These are phyloP conservation scores for Rhizopogon sp. DNA, from an alignment of 768 basidiomycete species.

Conservation along the genomic window DNA sequence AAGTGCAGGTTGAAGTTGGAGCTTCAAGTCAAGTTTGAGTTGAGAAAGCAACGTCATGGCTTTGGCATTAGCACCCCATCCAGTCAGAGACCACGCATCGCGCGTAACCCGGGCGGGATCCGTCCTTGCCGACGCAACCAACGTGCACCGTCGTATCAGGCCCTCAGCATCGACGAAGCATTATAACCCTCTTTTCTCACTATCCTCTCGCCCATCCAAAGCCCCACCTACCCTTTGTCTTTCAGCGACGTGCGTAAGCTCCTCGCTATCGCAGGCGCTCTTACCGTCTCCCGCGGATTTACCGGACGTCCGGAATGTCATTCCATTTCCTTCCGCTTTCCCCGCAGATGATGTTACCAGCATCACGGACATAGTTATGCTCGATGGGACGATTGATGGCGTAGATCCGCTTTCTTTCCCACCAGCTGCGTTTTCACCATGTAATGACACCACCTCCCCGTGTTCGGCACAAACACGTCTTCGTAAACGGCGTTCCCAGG, in stretches of 20 bases:
- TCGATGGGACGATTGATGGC: conserved; percentile 18
- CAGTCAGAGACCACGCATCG: conserved; percentile 3
- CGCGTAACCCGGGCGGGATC: conserved; percentile 1
- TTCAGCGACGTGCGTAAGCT: conserved; percentile 22
- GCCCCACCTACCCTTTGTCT: conserved; percentile 35
- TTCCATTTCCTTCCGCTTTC: conserved; percentile 32
- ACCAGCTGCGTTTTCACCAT: not conserved
- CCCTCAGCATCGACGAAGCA: conserved; percentile 3
- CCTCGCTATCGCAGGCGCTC: conserved; percentile 13
- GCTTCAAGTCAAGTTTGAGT: conserved; percentile 1
- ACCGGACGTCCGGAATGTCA: conserved; percentile 24
- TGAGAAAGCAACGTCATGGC: not conserved
- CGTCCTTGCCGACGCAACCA: conserved; percentile 1
- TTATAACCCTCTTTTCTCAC: conserved; percentile 10
- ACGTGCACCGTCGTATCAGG: conserved; percentile 3
- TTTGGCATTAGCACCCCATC: not conserved
- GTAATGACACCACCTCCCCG: conserved; percentile 3
- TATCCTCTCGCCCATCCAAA: conserved; percentile 23
- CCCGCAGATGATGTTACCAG: conserved; percentile 11
- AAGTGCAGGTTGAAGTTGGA: not conserved
- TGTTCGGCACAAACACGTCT: conserved; percentile 12
- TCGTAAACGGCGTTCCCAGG: conserved; percentile 30
- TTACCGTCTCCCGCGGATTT: conserved; percentile 16
- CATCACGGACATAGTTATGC: conserved; percentile 20
- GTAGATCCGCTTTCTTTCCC: conserved; percentile 1